Evolutionary conservation across 352 stramenopile genomes (phyloP).

Genomic region (Phytophthora capsici): DNA sequence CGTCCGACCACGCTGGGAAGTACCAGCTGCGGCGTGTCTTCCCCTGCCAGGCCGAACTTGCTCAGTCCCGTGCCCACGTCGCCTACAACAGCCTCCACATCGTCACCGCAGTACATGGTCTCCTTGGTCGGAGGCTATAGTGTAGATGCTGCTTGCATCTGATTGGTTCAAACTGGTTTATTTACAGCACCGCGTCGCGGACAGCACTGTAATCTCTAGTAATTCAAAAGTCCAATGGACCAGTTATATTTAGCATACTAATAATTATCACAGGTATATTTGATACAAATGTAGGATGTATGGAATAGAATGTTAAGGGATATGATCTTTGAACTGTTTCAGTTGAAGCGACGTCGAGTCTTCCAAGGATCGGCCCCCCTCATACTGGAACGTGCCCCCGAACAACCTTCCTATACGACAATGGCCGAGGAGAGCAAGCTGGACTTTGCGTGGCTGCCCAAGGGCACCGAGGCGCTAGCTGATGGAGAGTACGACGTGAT

Average conservation of each 20-base stretch:
- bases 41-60: constrained; percentile 95
- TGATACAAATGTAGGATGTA: too few species aligned
- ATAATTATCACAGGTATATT: neutral
- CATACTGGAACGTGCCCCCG: constrained; percentile 19
- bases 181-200: neutral
- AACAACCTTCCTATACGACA: constrained; percentile 6
- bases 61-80: constrained; percentile 91
- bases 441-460: constrained; percentile 95
- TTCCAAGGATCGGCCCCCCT: constrained; percentile 24
- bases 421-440: constrained; percentile 77
- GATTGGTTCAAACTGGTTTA: constrained; percentile 20
- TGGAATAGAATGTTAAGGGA: too few species aligned
- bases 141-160: neutral
- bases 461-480: constrained; percentile 94
- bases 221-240: too few species aligned
- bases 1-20: constrained; percentile 75
- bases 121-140: too few species aligned
- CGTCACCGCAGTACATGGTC: constrained; percentile 95
- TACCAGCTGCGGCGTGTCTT: constrained; percentile 93
- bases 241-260: too few species aligned
- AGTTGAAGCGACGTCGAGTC: neutral
- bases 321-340: too few species aligned
- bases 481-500: constrained; percentile 99
- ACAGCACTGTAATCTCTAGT: neutral
- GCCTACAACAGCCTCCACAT: constrained; percentile 96